Evolutionary conservation across 2,329 filamentous ascomycete species (phyloP), one percentile per base, ranked within the genome.

Genomic region (Diaporthe vexans): DNA sequence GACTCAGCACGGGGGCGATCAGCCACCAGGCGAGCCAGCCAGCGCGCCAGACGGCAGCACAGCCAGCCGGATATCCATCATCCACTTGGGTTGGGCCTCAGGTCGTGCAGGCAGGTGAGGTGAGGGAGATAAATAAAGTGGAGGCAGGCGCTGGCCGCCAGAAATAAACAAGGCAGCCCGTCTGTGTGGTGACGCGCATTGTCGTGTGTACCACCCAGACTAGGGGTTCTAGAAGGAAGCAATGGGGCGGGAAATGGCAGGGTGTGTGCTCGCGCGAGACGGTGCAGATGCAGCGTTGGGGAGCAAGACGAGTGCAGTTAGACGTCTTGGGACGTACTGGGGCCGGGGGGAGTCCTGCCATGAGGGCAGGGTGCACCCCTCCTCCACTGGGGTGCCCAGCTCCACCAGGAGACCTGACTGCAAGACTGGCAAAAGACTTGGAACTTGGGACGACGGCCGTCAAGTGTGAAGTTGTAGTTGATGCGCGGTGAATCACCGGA

Each of bases 341-440:
- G 61, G 46, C 63, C 58, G 58, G 63, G 63, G 63, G 63, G n/a
- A 37, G 46, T 40, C 46, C 48, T 68, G 63, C 63, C 9, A 46
- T 61, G 56, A 63, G 33, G 69, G 69, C 69, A 72, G 69, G 69
- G 69, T 72, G 58, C 40, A 72, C 69, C 69, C 71, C 46, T 73
- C 57, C 54, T 73, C 57, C 54, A 35, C 37, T 37, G 40, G 46
- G 63, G 63, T 33, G 48, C 7, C 1, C 33, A 68, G 63, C 63
- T 57, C 52, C 57, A 51, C 71, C 54, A 56, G 56, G 26, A 58
- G 58, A 63, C 37, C 37, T n/a, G 59, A 63, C 58, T 63, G 43
- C 9, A 58, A 58, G 71, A 26, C 24, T 48, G 51, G 52, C 74
- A 21, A n/a, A 48, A 74, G 70, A 76, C 70, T 59, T 51, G 70